Evolutionary conservation across 192 early-diverging fungal genomes (phyloP).

Genomic region (Coemansia sp.): DNA sequence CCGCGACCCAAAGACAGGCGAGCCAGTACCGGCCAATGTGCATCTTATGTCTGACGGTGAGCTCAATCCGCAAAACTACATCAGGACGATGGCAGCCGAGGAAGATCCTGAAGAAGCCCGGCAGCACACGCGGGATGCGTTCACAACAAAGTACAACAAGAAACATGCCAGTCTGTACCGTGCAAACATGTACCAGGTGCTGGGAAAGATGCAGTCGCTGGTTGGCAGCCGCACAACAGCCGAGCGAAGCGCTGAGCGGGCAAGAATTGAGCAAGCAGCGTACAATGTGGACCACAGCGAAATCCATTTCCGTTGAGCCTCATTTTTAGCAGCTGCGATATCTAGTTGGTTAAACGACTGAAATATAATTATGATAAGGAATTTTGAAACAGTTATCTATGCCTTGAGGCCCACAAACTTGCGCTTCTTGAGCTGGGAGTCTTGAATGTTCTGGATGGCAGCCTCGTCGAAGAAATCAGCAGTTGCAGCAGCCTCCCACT

Average conservation of each 20-base stretch:
- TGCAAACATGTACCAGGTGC: conserved; percentile 29
- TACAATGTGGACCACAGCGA: conserved; percentile 51
- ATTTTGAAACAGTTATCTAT: background rate
- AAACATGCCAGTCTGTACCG: conserved; percentile 46
- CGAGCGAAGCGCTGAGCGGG: conserved; percentile 34
- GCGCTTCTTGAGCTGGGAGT: conserved; percentile 67
- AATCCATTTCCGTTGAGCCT: conserved; percentile 39
- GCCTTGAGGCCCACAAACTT: conserved; percentile 62
- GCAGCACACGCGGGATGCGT: conserved; percentile 35
- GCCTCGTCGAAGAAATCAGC: conserved; percentile 74
- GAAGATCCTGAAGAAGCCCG: conserved; percentile 36
- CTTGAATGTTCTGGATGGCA: conserved; percentile 55
- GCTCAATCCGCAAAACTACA: conserved; percentile 53
- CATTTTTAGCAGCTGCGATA: background rate
- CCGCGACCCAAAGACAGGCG: conserved; percentile 51
- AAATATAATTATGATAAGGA: conserved; percentile 2
- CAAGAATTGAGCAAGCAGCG: conserved; percentile 38
- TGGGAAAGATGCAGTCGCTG: conserved; percentile 32
- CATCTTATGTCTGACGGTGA: conserved; percentile 47
- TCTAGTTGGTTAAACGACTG: background rate
- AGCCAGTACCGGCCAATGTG: conserved; percentile 34
- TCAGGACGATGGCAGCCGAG: conserved; percentile 16
- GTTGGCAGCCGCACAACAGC: conserved; percentile 23
- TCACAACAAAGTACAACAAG: conserved; percentile 30
- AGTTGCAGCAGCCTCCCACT: conserved; percentile 73